phyloP scores from a whole-genome alignment of 805 yeast genomes.

The Starmera dryadoides region DNA sequence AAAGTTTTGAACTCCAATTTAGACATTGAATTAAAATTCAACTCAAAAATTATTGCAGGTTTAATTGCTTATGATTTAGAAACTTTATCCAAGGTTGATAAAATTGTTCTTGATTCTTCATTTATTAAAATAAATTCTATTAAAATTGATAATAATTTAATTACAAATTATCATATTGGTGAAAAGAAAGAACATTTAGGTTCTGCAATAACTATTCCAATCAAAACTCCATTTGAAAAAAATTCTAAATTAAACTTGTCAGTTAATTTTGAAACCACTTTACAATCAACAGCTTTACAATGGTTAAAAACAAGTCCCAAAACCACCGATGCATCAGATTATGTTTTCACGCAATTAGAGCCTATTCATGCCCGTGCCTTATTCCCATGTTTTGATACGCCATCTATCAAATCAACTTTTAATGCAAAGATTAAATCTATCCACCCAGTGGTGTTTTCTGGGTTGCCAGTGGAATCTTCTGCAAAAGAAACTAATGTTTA shows the following conservation, averaged over 20 bases:
- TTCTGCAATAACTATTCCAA: slow-evolving; percentile 37
- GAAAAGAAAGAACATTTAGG: slow-evolving; percentile 52
- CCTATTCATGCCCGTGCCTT: slow-evolving; percentile 86
- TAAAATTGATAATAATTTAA: slow-evolving; percentile 30
- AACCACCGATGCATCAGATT: slow-evolving; percentile 51
- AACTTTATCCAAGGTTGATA: slow-evolving; percentile 20
- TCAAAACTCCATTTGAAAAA: slow-evolving; percentile 7
- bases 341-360: slow-evolving; percentile 81
- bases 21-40: slow-evolving; percentile 49
- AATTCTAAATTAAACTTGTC: slow-evolving; percentile 20
- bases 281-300: slow-evolving; percentile 75
- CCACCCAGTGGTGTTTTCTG: slow-evolving; percentile 69
- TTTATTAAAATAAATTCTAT: slow-evolving; percentile 42
- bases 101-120: slow-evolving; percentile 64
- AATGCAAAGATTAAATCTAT: slow-evolving; percentile 53
- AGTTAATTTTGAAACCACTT: slow-evolving; percentile 63
- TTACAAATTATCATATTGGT: slow-evolving; percentile 24
- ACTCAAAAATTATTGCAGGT: slow-evolving; percentile 45
- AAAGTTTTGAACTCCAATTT: slow-evolving; percentile 44
- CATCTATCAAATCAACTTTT: slow-evolving; percentile 68
- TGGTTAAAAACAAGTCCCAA: slow-evolving; percentile 64
- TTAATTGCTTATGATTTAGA: slow-evolving; percentile 40
- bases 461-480: slow-evolving; percentile 30
- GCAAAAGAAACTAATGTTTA: slow-evolving; percentile 26
- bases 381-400: slow-evolving; percentile 89